Evolutionary conservation across 2,329 filamentous ascomycete genomes (phyloP).

Genomic region (Aspergillus neoniger): DNA sequence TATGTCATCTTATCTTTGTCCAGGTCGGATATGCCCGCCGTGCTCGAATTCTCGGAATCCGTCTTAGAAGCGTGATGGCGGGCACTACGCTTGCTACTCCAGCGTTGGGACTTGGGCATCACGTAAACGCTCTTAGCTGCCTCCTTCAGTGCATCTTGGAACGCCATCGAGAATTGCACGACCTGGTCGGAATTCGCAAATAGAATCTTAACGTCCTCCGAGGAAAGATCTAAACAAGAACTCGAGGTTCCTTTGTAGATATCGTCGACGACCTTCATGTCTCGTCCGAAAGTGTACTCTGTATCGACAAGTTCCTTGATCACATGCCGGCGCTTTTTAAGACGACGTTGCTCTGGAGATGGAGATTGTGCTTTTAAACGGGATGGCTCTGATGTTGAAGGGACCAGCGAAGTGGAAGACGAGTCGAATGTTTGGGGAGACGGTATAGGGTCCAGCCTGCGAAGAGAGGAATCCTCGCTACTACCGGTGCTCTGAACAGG

Average conservation of each 20-base stretch:
- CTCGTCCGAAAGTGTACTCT: slow-evolving; percentile 84
- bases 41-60: slow-evolving; percentile 30
- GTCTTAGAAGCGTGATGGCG: slow-evolving; percentile 36
- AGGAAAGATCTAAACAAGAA: slow-evolving; percentile 74
- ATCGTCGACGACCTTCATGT: slow-evolving; percentile 96
- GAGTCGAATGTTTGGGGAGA: slow-evolving; percentile 38
- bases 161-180: slow-evolving; percentile 78
- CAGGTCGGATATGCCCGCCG: slow-evolving; percentile 45
- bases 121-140: slow-evolving; percentile 78
- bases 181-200: slow-evolving; percentile 94
- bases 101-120: slow-evolving; percentile 58
- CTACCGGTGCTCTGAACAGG: slow-evolving; percentile 32
- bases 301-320: slow-evolving; percentile 93
- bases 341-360: slow-evolving; percentile 52
- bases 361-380: slow-evolving; percentile 29
- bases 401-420: slow-evolving; percentile 41
- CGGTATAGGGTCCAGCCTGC: slow-evolving; percentile 28
- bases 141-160: slow-evolving; percentile 78
- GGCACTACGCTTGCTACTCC: slow-evolving; percentile 54
- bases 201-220: slow-evolving; percentile 82
- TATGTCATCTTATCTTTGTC: slow-evolving; percentile 61
- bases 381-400: slow-evolving; percentile 32
- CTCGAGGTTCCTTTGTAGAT: slow-evolving; percentile 95
- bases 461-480: slow-evolving; percentile 42
- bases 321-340: slow-evolving; percentile 78